These are phyloP conservation scores for Turritis glabra DNA, from an alignment of 345 rosid genomes.

Conservation along the genomic window DNA sequence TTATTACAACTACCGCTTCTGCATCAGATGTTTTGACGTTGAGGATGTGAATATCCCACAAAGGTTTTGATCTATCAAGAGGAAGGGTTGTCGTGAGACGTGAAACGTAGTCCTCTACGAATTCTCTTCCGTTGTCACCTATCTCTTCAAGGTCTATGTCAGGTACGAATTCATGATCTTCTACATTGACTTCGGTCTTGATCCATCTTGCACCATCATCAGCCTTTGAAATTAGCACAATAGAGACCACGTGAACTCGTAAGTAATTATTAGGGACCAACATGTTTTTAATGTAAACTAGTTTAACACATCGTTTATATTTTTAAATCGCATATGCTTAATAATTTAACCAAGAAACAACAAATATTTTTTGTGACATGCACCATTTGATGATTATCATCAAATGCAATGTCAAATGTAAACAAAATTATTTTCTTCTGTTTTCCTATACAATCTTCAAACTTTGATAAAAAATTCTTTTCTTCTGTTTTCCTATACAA, in stretches of 20 bases:
- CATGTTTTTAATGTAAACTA: no score
- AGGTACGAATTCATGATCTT: conserved; percentile 55
- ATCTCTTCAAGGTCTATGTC: conserved; percentile 28
- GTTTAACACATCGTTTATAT: no score
- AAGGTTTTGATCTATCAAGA: conserved; percentile 54
- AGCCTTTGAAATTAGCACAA: not conserved
- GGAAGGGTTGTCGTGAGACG: conserved; percentile 45
- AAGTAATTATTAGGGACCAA: not conserved
- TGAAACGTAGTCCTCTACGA: conserved; percentile 58
- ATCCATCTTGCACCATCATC: conserved; percentile 49
- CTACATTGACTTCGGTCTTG: conserved; percentile 47
- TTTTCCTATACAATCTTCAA: no score
- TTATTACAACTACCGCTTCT: conserved; percentile 42
- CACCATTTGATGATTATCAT: no score
- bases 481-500: no score
- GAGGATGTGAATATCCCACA: conserved; percentile 75
- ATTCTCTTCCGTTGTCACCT: conserved; percentile 40
- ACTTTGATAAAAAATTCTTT: no score
- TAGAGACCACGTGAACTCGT: not conserved
- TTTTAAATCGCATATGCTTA: no score
- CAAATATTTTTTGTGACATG: no score
- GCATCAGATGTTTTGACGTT: conserved; percentile 61
- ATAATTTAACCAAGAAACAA: no score
- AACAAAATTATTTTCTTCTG: no score
- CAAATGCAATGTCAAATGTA: no score